Percentiles rank a stretch among this genome's conserved stretches.
These are phyloP conservation scores for Solanum lycopersicoides DNA, from an alignment of 257 asterid species.

Conservation along the genomic window DNA sequence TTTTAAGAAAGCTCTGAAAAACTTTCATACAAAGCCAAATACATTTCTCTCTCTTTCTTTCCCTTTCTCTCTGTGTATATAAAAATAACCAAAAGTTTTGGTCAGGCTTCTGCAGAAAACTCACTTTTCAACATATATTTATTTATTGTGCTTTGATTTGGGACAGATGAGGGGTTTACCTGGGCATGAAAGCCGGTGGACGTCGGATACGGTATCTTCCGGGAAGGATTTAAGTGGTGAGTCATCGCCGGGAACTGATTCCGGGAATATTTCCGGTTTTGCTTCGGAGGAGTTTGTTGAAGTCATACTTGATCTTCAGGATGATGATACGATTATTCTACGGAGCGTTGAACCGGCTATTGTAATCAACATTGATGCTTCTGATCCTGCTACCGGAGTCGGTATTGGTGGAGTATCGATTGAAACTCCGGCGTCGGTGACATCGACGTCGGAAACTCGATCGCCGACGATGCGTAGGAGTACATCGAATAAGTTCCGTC, in stretches of 20 bases:
- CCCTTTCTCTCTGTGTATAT: background rate
- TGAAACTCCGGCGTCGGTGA: constrained; percentile 25
- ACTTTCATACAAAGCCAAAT: background rate
- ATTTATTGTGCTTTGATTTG: background rate
- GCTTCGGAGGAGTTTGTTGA: constrained; percentile 64
- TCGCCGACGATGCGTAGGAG: constrained; percentile 78
- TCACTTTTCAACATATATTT: background rate
- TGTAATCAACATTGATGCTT: constrained; percentile 21
- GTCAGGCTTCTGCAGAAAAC: background rate
- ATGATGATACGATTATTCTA: constrained; percentile 76
- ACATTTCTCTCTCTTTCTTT: background rate
- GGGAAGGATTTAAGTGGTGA: constrained; percentile 15
- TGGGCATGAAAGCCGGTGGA: constrained; percentile 53
- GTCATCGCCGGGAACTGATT: constrained; percentile 49
- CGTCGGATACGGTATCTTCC: constrained; percentile 37
- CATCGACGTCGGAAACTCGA: constrained; percentile 45
- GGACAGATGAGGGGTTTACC: constrained; percentile 21
- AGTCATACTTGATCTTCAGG: constrained; percentile 93
- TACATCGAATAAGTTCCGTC: constrained; percentile 50
- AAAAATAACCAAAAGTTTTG: background rate
- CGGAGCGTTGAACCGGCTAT: constrained; percentile 93
- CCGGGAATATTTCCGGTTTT: constrained; percentile 15
- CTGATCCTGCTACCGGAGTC: constrained; percentile 16
- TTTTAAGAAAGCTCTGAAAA: background rate
- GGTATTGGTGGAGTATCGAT: constrained; percentile 5